These are phyloP conservation scores for Globisporangium paddicum DNA, from an alignment of 352 stramenopile genomes.

Conservation along the genomic window DNA sequence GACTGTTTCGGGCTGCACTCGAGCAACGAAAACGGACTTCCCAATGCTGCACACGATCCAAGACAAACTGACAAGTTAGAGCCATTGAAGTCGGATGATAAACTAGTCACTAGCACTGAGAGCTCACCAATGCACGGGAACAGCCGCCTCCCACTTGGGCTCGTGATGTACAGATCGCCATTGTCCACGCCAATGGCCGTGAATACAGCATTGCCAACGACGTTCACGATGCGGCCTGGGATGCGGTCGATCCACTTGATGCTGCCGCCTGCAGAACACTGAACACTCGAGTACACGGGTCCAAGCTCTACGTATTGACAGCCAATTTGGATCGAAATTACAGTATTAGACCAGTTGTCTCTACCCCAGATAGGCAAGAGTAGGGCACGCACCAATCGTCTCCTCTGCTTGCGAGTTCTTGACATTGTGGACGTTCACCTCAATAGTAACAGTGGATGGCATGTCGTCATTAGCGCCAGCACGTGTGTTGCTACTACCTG, in stretches of 20 bases:
- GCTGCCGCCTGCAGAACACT: conserved; percentile 45
- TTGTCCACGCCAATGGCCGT: conserved; percentile 57
- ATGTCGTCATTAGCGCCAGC: not conserved
- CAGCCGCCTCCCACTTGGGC: conserved; percentile 50
- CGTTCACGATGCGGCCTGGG: conserved; percentile 47
- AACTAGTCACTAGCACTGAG: not conserved
- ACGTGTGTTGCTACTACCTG: not conserved
- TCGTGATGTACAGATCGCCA: conserved; percentile 68
- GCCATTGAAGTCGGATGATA: not conserved
- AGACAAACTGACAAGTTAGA: not conserved
- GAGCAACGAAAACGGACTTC: conserved; percentile 51
- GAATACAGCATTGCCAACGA: conserved; percentile 59
- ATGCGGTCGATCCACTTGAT: conserved; percentile 82
- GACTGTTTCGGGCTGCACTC: conserved; percentile 65
- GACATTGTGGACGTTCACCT: conserved; percentile 67
- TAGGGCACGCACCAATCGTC: conserved; percentile 30
- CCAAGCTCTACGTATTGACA: conserved; percentile 32
- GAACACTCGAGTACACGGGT: conserved; percentile 66
- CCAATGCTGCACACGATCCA: conserved; percentile 38
- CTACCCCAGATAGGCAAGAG: not conserved
- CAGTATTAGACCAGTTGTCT: not conserved
- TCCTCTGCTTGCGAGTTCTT: conserved; percentile 41
- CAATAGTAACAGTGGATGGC: conserved; percentile 17
- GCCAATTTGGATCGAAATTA: not conserved
- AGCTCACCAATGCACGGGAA: conserved; percentile 71